Conservation (phyloP, 192 early-diverging fungal species). For the Coemansia sp. region DNA sequence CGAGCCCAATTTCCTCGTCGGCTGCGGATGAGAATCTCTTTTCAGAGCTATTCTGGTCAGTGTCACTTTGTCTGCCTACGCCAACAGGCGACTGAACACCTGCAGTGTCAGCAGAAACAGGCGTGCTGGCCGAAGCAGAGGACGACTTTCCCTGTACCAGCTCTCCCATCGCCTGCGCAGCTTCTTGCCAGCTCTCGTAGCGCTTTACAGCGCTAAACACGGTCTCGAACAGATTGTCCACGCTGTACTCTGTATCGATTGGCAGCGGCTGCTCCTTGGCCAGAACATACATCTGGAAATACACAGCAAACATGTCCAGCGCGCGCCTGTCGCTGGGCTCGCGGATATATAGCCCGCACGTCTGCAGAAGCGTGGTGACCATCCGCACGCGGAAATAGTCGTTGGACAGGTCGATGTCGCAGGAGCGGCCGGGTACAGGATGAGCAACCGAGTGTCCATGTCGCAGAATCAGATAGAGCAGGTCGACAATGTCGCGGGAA, state of each 20-base stretch:
- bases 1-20: conserved; percentile 7
- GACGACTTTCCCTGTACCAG: conserved; percentile 56
- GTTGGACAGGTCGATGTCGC: conserved; percentile 71
- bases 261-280: conserved; percentile 75
- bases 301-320: conserved; percentile 63
- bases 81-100: not conserved
- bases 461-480: conserved; percentile 78
- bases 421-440: conserved; percentile 57
- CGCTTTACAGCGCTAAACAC: conserved; percentile 61
- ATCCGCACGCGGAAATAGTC: conserved; percentile 95
- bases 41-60: not conserved
- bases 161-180: conserved; percentile 71
- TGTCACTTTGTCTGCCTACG: not conserved
- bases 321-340: conserved; percentile 48
- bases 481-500: conserved; percentile 74
- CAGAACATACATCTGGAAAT: conserved; percentile 88
- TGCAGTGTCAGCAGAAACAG: not conserved
- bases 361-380: conserved; percentile 80
- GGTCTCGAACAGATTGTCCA: conserved; percentile 76
- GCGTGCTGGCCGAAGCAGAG: conserved; percentile 18
- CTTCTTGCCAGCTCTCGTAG: conserved; percentile 71
- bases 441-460: conserved; percentile 76
- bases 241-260: conserved; percentile 86
- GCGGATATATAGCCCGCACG: conserved; percentile 83
- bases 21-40: not conserved